phyloP scores from a whole-genome alignment of 805 yeast species.

The Saturnispora galanensis region DNA sequence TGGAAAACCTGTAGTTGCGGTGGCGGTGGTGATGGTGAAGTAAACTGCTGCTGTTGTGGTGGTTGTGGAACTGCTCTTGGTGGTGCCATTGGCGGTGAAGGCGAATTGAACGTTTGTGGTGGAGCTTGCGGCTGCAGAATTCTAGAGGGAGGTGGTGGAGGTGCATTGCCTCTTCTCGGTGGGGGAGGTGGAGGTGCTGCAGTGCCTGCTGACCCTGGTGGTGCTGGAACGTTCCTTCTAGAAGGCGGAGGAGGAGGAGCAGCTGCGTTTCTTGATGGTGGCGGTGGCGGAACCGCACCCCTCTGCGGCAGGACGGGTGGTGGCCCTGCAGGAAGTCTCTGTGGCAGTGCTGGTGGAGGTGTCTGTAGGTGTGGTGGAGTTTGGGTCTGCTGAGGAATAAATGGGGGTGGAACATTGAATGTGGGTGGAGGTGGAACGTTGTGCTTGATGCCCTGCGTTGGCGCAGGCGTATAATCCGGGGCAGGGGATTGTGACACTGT shows the following conservation, averaged over 20 bases:
- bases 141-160: constrained; percentile 17
- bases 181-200: constrained; percentile 20
- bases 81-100: constrained; percentile 14
- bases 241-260: constrained; percentile 41
- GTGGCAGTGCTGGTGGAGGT: constrained; percentile 6
- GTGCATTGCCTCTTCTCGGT: constrained; percentile 13
- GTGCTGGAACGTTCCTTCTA: constrained; percentile 15
- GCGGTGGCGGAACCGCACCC: constrained; percentile 19
- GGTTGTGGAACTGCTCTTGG: constrained; percentile 17
- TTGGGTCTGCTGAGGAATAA: constrained; percentile 5
- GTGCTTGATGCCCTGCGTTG: constrained; percentile 5
- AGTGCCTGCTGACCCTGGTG: constrained; percentile 12
- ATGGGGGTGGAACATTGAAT: constrained; percentile 10
- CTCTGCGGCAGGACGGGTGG: constrained; percentile 20
- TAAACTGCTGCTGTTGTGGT: constrained; percentile 20
- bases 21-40: constrained; percentile 11
- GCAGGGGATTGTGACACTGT: constrained; percentile 7
- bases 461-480: background rate
- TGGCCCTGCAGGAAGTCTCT: constrained; percentile 4
- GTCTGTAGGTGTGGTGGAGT: constrained; percentile 3
- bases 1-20: constrained; percentile 12
- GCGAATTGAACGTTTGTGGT: constrained; percentile 5
- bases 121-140: constrained; percentile 2
- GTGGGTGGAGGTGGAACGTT: constrained; percentile 15
- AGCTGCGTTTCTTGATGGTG: constrained; percentile 26